Evolutionary conservation across 75 land plant species (phyloP).

Genomic region (Cupressus sempervirens): DNA sequence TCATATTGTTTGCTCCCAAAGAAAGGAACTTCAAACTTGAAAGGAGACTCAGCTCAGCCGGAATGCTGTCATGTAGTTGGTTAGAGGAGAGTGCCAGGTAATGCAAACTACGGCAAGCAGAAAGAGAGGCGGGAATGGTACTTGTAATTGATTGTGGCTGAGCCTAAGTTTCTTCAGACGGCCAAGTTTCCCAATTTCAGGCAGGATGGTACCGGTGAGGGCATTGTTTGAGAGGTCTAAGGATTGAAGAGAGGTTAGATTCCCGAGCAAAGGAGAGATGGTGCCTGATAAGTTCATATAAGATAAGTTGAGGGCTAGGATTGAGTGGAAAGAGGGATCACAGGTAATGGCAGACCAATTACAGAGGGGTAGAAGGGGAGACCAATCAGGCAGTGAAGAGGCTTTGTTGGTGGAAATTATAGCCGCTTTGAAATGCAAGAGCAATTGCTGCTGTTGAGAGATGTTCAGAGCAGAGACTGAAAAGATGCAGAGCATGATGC

Average conservation of each 20-base stretch:
- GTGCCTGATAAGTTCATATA: slow-evolving; percentile 12
- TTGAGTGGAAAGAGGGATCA: neutral
- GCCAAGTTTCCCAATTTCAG: neutral
- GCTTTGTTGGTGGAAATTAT: no score
- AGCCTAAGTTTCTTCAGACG: slow-evolving; percentile 7
- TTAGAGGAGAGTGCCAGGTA: slow-evolving; percentile 43
- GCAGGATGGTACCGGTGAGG: slow-evolving; percentile 13
- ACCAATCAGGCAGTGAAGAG: slow-evolving; percentile 31
- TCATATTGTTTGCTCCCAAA: slow-evolving; percentile 48
- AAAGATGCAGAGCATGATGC: no score
- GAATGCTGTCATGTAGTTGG: slow-evolving; percentile 57
- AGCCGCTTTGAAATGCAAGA: no score
- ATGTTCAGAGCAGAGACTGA: no score
- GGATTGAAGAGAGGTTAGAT: neutral
- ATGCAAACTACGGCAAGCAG: slow-evolving; percentile 27
- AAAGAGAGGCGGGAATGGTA: slow-evolving; percentile 10
- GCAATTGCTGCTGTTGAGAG: no score
- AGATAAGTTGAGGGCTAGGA: neutral
- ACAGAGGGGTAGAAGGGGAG: neutral
- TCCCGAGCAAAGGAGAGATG: neutral
- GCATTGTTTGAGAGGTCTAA: slow-evolving; percentile 17
- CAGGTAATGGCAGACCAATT: neutral
- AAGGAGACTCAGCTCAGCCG: slow-evolving; percentile 40
- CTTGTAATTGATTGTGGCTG: slow-evolving; percentile 27
- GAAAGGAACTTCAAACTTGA: slow-evolving; percentile 30